Evolutionary conservation across 164 flowering plant species (phyloP), one percentile per base, ranked within the genome.

Genomic region (Dillenia turbinata): DNA sequence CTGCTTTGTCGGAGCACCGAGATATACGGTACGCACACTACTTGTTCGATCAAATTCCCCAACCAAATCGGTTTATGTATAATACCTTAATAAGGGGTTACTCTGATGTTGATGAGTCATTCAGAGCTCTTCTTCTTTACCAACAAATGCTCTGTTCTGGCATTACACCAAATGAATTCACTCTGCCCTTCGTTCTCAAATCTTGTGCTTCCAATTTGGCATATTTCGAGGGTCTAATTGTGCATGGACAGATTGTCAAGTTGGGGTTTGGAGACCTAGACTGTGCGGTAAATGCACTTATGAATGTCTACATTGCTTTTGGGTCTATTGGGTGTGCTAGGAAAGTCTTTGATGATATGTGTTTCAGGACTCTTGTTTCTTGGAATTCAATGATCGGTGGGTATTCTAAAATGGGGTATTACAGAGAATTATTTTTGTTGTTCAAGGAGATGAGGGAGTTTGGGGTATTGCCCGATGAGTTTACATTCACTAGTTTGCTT

Each of bases 311-410:
- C 52, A 62, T 57, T 8, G 63, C 59, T 47, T 77, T 69, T 65
- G 77, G 83, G 64, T 58, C 59, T 60, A 58, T 76, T 48, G 47
- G 9, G 1, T 48, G 44, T 54, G 80, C 87, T 0, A 33, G 71
- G 12, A 24, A 68, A 26, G 57, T 81, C 71, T 85, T 85, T 63
- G 84, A 78, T 63, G 73, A 60, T 10, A 81, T 77, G 15, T 19
- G 49, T 33, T 78, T 69, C 0, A 83, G 64, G 71, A 78, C 66
- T 63, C 17, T 81, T 49, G 81, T 85, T 40, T 75, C 86, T 13
- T 83, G 87, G 90, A 83, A 79, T 59, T 72, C 80, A 14, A 73
- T 85, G 81, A 78, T 83, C 44, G 75, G 76, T 61, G 87, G 80
- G 59, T 83, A 83, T 71, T 71, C 73, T 52, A 75, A 51, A 59